A percentile compares a stretch with the other conserved stretches of the same genome.
Conservation (phyloP, 768 basidiomycete species). For the Tephrocybe rancida region DNA sequence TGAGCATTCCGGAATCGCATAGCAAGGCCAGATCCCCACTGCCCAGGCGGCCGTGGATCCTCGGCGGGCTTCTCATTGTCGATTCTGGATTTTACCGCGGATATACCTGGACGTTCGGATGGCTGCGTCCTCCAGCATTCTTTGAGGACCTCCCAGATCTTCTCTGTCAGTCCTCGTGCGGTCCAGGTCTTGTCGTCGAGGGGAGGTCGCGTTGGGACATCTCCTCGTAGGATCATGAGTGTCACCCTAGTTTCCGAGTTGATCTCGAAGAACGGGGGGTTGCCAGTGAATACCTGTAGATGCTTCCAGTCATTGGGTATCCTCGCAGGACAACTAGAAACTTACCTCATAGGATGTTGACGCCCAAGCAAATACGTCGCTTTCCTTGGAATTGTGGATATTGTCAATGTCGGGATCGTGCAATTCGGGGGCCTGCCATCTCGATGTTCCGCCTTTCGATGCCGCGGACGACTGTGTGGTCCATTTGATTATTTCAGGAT, state of each 20-base stretch:
- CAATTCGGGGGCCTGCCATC: constrained; percentile 32
- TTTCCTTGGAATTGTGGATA: constrained; percentile 17
- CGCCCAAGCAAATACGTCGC: constrained; percentile 31
- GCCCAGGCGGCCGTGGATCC: not conserved
- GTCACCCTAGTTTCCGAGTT: constrained; percentile 16
- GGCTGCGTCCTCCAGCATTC: constrained; percentile 26
- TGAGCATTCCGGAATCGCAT: not conserved
- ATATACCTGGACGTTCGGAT: constrained; percentile 16
- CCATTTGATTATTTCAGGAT: constrained; percentile 19
- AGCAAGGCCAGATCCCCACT: not conserved
- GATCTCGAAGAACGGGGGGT: constrained; percentile 21
- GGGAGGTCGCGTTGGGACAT: constrained; percentile 19
- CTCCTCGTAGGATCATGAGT: constrained; percentile 17
- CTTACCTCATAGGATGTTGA: constrained; percentile 29
- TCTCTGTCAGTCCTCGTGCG: constrained; percentile 16
- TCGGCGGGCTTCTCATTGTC: not conserved
- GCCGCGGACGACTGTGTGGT: not conserved
- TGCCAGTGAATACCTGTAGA: constrained; percentile 25
- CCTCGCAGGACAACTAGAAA: not conserved
- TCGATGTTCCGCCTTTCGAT: constrained; percentile 19
- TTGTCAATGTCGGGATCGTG: constrained; percentile 3
- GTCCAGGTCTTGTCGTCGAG: constrained; percentile 2
- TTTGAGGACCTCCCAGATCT: constrained; percentile 23
- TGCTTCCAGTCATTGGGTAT: not conserved
- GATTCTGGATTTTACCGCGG: not conserved